These are phyloP conservation scores for Zygnema circumcarinatum DNA, from an alignment of 139 green algal species.

Conservation along the genomic window DNA sequence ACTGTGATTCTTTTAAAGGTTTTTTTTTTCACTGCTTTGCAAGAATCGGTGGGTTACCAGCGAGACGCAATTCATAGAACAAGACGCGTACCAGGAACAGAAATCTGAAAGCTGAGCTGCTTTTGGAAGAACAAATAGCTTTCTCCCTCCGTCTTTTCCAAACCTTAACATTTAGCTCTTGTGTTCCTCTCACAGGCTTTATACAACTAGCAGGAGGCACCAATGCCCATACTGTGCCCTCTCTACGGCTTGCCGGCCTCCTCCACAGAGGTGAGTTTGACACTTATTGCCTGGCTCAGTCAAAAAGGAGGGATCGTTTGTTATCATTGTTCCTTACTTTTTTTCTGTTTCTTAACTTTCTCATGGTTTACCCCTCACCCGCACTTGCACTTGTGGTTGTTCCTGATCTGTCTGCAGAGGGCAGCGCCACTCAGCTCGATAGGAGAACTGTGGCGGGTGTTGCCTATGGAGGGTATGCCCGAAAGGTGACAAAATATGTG, in stretches of 20 bases:
- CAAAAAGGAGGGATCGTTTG: not conserved
- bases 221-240: conserved; percentile 45
- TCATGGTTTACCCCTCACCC: too few species aligned
- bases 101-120: too few species aligned
- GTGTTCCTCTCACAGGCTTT: too few species aligned
- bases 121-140: too few species aligned
- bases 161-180: too few species aligned
- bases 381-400: too few species aligned
- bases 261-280: conserved; percentile 13
- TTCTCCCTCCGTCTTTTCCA: too few species aligned
- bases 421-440: not conserved
- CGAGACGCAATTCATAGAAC: conserved; percentile 25
- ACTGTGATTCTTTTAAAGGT: not conserved
- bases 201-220: conserved; percentile 58
- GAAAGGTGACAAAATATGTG: conserved; percentile 17
- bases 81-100: too few species aligned
- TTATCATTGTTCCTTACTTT: too few species aligned
- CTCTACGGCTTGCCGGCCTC: not conserved
- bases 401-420: too few species aligned
- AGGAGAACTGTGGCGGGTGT: conserved; percentile 24
- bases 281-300: not conserved
- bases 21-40: not conserved
- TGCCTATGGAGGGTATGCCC: conserved; percentile 46
- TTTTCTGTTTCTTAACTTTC: too few species aligned
- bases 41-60: too few species aligned